Base-by-base conservation (phyloP, 202 grass and related monocot genomes). In the Carex sylvatica region DNA sequence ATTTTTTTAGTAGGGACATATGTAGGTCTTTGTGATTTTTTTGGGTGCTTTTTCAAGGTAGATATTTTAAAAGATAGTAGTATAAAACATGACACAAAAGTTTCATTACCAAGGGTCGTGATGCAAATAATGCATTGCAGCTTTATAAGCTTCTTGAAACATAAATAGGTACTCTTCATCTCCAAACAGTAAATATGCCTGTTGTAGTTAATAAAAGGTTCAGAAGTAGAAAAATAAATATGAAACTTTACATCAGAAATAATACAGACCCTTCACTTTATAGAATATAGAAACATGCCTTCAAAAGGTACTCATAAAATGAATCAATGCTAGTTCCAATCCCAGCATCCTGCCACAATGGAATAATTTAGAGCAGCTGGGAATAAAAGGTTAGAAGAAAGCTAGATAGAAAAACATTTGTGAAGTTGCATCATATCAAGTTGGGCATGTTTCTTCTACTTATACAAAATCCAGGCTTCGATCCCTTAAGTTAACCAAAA, bases 181-280 rank as follows among this genome's bases (percentile, higher is more conserved):
- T 83, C 95, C 95, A 84, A 98, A 98, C 65, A 98, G 88, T 85
- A 98, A 87, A 93, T 94, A 95, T n/a, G 95, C 95, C 95, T 98
- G 88, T 82, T 62, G 60, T 61, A 91, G 5, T 77, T 53, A 76
- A 61, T 76, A 40, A 38, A 61, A 22, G 71, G 76, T 85, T 67
- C 88, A 81, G 75, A 72, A 33, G 24, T 24, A 82, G 83, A 72
- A 80, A 44, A 85, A 68, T 51, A 76, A 22, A 85, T 31, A 14
- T 81, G 5, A 54, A 49, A 22, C 72, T 56, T 31, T 19, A 55
- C 72, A 56, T 70, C 35, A 83, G 83, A 51, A 87, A 80, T 15
- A 69, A 72, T 74, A 87, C 16, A 62, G 67, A 80, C 65, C 0
- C 38, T 62, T 69, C 77, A 44, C 35, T 16, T 49, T 19, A 14